Base-by-base conservation (phyloP, 345 rosid genomes). In the Corchorus capsularis region DNA sequence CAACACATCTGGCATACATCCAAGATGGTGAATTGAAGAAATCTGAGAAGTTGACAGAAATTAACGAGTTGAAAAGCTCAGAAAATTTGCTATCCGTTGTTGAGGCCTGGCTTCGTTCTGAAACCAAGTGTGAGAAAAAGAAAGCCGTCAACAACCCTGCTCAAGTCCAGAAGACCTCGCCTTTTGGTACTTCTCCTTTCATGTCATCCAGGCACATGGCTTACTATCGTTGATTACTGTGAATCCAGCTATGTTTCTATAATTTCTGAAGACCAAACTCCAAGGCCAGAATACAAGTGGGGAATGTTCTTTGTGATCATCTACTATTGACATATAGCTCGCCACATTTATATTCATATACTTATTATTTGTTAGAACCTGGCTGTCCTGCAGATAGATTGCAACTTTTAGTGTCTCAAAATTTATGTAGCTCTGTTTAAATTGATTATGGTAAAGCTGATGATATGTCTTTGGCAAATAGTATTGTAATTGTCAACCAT, bases 141-240 rank as follows among this genome's bases (percentile, higher is more conserved):
- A 87, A 81, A 22, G 81, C 82, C 5, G 69, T 75, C 27, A 74
- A 76, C 49, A 69, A 80, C 60, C 77, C 82, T 54, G 59, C 89
- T 73, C 89, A 82, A 75, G 74, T 64, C 75, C 90, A 82, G 78
- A 89, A 80, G 78, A 3, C 86, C 27, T 79, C 91, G 34, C 83
- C 90, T 27, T 71, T 73, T 8, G 93, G 86, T 70, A 69, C 82
- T 72, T 92, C 94, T 70, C 94, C 92, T 53, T 92, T 94, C 72
- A 79, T 78, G 79, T 88, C 97, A 39, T 93, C 97, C 4, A 91
- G 91, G 77, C 98, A 95, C 73, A 91, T 93, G 98, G 97, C 98
- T 75, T 93, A 90, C 86, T 91, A 93, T 80, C 92, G 93, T 16
- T 94, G 82, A 90, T 78, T 72, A 45, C 67, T 50, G 41, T 39